Evolutionary conservation across 1,284 basidiomycete species (phyloP), one percentile per base, ranked within the genome.

Genomic region (Microstroma glucosiphilum): DNA sequence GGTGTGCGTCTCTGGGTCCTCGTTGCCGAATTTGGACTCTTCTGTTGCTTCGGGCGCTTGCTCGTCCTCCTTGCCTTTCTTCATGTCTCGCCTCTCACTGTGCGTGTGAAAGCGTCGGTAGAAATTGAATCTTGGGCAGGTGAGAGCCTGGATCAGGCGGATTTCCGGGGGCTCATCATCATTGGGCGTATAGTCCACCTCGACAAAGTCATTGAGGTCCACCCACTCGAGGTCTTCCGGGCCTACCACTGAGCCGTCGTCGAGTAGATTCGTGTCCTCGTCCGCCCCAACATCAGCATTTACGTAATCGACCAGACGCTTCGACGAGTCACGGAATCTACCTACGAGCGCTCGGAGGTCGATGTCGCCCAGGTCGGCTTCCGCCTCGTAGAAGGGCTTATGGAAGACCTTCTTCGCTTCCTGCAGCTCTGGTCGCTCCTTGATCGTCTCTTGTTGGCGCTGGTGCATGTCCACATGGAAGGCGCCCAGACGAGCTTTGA

Each of bases 381-480:
- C 92, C 40, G 89, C 89, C n/a, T 91, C 89, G 75, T 92, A 92
- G 81, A 97, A 92, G 1, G 89, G 87, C 78, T 96, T 96, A 80
- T 89, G 89, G 54, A 76, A 69, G 40, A 65, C 60, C 26, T 64
- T 67, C 9, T 59, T 49, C 30, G 55, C 56, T 21, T 60, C 65
- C 11, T 66, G 70, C 46, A 76, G 67, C 57, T 77, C 76, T 9
- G 75, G 73, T 3, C 68, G 68, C 54, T 84, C 83, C 19, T 81
- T 77, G 43, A 77, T 60, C 23, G 80, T 81, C 81, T 94, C 91
- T 79, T 94, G 89, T 68, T 90, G 88, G 60, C 92, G 85, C 80
- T 96, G 92, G 78, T 97, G 94, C 81, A 96, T 84, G 76, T 97
- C 94, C 43, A 89, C 89, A 68, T 89, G 87, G 78, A 97, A 88